Base-by-base conservation (phyloP, 2,329 filamentous ascomycete genomes). In the Chaetothyriales sp. region DNA sequence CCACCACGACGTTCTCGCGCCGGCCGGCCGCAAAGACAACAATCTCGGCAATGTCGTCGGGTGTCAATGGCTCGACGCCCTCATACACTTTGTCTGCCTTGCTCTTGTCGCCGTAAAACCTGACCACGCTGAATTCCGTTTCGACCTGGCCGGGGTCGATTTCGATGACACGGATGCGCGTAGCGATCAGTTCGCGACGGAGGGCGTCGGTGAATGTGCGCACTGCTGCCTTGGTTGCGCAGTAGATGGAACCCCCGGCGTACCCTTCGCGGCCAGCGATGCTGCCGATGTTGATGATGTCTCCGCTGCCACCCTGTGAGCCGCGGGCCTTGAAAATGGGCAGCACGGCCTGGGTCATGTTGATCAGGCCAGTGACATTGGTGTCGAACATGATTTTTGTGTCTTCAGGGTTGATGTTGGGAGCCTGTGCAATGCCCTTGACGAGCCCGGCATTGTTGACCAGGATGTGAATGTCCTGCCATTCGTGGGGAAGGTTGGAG, bases 361-460 rank as follows among this genome's bases (percentile, higher is more conserved):
- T 86, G 73, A 98, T 92, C 28, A 98, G 76, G 22, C 92, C 92
- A 1, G 85, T 90, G 49, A 97, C 89, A 67, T 98, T 98, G 54
- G 92, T 97, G 46, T 78, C 72, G 66, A 95, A 86, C 89, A 97
- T 95, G 66, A 82, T 64, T 62, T 85, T 76, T 61, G 95, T 84
- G 70, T 98, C 90, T 53, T 82, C 81, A 62, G 86, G 77, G 13
- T 75, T 76, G 65, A 98, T 95, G 44, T 86, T 78, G 18, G 89
- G 89, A 1, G 89, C 87, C 65, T 85, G 81, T 47, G 86, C 90
- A 6, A 95, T 80, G 57, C 89, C 89, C 69, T 85, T 90, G 55
- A 95, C 90, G 18, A 95, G 78, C 46, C 90, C 90, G 48, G 90
- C 90, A 75, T 97, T 97, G 72, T 98, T 98, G 22, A 98, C 87